Conservation (phyloP, 2,329 filamentous ascomycete genomes). For the Colletotrichum magnum region DNA sequence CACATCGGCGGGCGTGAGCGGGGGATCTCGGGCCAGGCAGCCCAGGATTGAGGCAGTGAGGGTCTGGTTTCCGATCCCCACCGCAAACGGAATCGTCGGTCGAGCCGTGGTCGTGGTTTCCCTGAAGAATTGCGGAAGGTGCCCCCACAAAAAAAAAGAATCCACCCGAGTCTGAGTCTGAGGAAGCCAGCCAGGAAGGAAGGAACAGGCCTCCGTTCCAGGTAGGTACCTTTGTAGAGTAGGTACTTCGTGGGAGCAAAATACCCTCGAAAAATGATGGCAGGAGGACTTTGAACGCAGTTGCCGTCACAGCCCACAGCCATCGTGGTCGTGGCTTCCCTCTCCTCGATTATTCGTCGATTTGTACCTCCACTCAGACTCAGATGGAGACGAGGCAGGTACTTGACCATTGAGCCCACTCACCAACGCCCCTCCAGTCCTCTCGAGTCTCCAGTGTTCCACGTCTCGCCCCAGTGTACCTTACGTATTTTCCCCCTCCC, state of each 20-base stretch:
- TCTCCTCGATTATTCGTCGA: slow-evolving; percentile 35
- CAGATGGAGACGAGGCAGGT: not conserved
- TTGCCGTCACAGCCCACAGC: no score
- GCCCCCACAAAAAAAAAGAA: slow-evolving; percentile 15
- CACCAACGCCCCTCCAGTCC: not conserved
- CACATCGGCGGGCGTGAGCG: not conserved
- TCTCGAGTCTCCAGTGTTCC: not conserved
- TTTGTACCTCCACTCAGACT: slow-evolving; percentile 24
- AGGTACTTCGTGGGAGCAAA: not conserved
- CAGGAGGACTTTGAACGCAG: not conserved
- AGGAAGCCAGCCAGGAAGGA: not conserved
- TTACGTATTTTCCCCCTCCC: no score
- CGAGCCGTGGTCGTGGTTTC: slow-evolving; percentile 24
- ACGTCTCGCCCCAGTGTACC: no score
- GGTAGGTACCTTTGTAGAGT: not conserved
- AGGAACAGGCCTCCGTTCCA: not conserved
- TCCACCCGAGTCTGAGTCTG: not conserved
- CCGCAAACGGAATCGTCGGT: slow-evolving; percentile 33
- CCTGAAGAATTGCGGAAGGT: not conserved
- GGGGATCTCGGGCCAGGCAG: slow-evolving; percentile 28
- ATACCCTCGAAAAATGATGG: not conserved
- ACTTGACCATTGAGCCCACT: not conserved
- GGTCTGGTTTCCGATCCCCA: not conserved
- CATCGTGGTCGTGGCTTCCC: no score
- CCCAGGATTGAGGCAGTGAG: not conserved